Evolutionary conservation across 139 green algal genomes (phyloP), one percentile per base, ranked within the genome.

Genomic region (Astrephomene gubernaculifera): DNA sequence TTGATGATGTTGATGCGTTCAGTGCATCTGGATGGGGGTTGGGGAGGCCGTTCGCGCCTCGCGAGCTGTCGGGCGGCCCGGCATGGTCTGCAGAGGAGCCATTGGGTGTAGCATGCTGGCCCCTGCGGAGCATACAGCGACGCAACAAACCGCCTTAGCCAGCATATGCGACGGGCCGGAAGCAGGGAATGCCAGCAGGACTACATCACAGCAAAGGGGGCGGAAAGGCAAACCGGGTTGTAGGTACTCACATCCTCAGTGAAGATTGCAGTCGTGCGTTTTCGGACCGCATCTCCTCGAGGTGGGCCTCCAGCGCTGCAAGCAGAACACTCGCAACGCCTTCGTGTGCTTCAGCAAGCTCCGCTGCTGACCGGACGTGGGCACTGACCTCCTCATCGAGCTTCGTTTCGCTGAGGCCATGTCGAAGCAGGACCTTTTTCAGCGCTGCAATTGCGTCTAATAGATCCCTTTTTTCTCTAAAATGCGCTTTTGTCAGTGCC

Each of bases 391-490:
- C 85, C 24, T 63, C 74, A 64, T 92, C 89, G 0, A 90, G 53
- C 44, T 87, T 71, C 12, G 49, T 21, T 17, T 83, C 71, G 44
- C 87, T 76, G 33, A 85, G 61, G 38, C 89, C 89, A 29, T 85
- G 81, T 3, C 86, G 54, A n/a, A 85, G 44, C 35, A 89, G 53
- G 31, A 78, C 70, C 65, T 81, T 85, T 41, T 87, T 85, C 8
- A 95, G 83, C 0, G 87, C 89, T 5, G 84, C 78, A 65, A 93
- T 87, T 27, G 89, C 89, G 29, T 90, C 90, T 3, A 90, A 68
- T 67, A 94, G 87, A 70, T 88, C 57, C 22, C 89, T 74, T 79
- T 94, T 94, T 38, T 95, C 93, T 1, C 82, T 68, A 53, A 91
- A 43, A 49, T 89, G 76, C 3, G 76, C 49, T 71, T 86, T 93